Conservation (phyloP, 345 rosid species). For the Syzygium aromaticum region DNA sequence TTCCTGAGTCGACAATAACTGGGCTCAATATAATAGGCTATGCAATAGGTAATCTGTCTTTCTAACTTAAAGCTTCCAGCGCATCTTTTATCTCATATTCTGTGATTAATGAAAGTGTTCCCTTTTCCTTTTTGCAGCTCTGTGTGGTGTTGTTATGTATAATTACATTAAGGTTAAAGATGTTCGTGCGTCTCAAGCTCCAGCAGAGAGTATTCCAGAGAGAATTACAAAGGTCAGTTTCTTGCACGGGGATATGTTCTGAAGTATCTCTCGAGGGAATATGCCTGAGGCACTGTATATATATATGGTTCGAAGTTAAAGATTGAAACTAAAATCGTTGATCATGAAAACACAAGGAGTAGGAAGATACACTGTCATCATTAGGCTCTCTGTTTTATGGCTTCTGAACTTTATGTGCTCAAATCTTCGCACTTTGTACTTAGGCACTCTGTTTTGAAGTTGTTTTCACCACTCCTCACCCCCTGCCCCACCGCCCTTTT, state of each 20-base stretch:
- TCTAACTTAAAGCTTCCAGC: neutral
- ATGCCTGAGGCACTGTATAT: neutral
- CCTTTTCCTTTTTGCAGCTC: constrained; percentile 37
- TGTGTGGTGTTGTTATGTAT: constrained; percentile 94
- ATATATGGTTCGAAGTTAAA: neutral
- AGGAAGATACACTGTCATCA: neutral
- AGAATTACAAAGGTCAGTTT: constrained; percentile 64
- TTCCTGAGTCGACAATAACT: constrained; percentile 88
- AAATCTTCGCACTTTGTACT: neutral
- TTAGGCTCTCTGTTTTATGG: neutral
- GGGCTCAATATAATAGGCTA: constrained; percentile 90
- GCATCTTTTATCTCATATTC: neutral
- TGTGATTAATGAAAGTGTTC: neutral
- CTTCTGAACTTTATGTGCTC: neutral
- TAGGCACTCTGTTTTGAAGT: neutral
- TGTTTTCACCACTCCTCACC: neutral
- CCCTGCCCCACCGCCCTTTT: neutral
- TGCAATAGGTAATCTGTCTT: constrained; percentile 60
- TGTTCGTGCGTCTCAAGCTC: constrained; percentile 56
- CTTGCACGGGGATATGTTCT: neutral
- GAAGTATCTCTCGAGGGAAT: neutral
- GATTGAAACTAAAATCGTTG: neutral
- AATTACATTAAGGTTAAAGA: constrained; percentile 81
- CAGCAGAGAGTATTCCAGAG: constrained; percentile 50
- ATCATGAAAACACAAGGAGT: neutral